Base-by-base conservation (phyloP, 2,329 filamentous ascomycete species). In the Leptographium procerum region DNA sequence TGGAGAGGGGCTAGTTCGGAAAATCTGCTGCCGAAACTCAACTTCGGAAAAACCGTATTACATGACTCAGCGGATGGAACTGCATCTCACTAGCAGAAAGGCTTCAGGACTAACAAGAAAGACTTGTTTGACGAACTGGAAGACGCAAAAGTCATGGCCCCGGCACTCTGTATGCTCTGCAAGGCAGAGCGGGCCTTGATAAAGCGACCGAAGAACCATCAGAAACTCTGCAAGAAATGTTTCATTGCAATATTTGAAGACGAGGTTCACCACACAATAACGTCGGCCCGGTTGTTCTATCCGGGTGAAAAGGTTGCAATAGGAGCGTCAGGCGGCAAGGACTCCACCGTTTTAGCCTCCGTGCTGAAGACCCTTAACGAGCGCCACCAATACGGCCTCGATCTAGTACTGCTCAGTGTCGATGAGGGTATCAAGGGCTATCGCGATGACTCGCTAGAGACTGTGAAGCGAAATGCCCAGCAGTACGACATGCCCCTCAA, bases 351-450 rank as follows among this genome's bases (percentile, higher is more conserved):
- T 0, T 79, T 99, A 13, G 94, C 94, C 5, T 95, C 91, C 0
- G 91, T 99, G 0, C 79, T 99, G 56, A 96, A 96, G 71, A 96
- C 91, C 0, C 77, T 99, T 3, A 97, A 99, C 66, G 89, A 95
- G 69, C 84, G 91, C 52, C 84, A 96, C 69, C 77, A 86, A 64
- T 97, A 97, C 70, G 89, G 87, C 1, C 76, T 99, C 6, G 84
- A 97, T 50, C 79, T 99, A 3, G 82, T 95, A 0, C 78, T 99
- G 0, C 79, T 99, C 48, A 95, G 89, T 61, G 92, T 99, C 66
- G 94, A 99, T 65, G 95, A 99, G 72, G 94, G 94, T 8, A 99
- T 99, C 75, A 94, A 89, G 66, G 94, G 94, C 8, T 99, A 99
- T 68, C 82, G 95, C 61, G 95, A 99, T 69, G 94, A 99, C 72